phyloP scores from a whole-genome alignment of 202 grass and related monocot genomes.

The Zoysia matrella region DNA sequence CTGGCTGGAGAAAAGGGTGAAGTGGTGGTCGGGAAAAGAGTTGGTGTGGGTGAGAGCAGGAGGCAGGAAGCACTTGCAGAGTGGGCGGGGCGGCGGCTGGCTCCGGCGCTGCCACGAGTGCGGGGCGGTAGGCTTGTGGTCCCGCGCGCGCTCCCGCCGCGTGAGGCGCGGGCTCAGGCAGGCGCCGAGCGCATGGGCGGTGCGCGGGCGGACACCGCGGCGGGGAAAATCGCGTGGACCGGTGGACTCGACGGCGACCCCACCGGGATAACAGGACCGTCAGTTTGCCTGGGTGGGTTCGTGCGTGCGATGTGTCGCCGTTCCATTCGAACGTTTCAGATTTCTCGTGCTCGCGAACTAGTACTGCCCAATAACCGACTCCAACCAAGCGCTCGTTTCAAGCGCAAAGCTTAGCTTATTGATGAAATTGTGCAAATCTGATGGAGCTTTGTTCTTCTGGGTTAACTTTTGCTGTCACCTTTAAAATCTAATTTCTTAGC shows the following conservation, averaged over 20 bases:
- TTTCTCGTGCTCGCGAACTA: neutral
- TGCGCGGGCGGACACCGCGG: conserved; percentile 21
- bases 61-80: neutral
- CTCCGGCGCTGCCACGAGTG: conserved; percentile 34
- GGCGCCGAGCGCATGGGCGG: conserved; percentile 3
- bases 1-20: too few species aligned
- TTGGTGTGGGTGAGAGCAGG: neutral
- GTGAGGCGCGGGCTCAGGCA: neutral
- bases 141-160: neutral
- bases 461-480: neutral
- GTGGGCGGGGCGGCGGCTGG: neutral
- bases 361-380: too few species aligned
- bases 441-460: neutral
- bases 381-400: too few species aligned
- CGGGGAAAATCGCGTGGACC: neutral
- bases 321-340: conserved; percentile 20
- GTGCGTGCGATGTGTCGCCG: conserved; percentile 29
- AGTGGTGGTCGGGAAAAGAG: too few species aligned
- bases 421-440: neutral
- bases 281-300: neutral
- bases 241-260: neutral
- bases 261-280: neutral
- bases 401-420: neutral
- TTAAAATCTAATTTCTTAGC: neutral
- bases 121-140: conserved; percentile 6